Conservation (phyloP, 1,284 basidiomycete species). For the Boletus nobilissimus region DNA sequence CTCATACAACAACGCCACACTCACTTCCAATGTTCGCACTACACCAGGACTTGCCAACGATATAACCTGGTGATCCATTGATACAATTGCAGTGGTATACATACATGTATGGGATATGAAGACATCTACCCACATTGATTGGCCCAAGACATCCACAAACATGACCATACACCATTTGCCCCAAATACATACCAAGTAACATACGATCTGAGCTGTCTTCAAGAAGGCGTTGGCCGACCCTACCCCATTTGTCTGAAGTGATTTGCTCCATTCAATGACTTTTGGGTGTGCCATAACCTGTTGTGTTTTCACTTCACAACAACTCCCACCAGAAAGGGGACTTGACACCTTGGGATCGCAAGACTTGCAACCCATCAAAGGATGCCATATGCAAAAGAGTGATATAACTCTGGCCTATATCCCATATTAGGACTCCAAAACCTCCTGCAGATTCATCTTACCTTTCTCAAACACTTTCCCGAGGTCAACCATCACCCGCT, state of each 20-base stretch:
- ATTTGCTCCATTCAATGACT: conserved; percentile 59
- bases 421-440: background rate
- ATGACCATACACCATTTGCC: background rate
- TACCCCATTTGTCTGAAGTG: conserved; percentile 25
- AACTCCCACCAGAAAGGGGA: background rate
- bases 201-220: conserved; percentile 11
- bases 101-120: background rate
- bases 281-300: conserved; percentile 64
- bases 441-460: conserved; percentile 41
- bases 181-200: conserved; percentile 31
- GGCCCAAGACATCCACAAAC: background rate
- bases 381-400: conserved; percentile 86
- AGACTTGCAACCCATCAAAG: conserved; percentile 81
- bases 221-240: background rate
- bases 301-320: background rate
- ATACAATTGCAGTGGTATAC: too few relatives aligned
- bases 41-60: too few relatives aligned
- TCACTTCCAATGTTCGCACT: too few relatives aligned
- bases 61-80: too few relatives aligned
- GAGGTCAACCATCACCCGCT: conserved; percentile 73
- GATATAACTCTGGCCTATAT: conserved; percentile 79
- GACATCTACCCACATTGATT: background rate
- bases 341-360: conserved; percentile 60
- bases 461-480: conserved; percentile 79
- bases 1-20: too few relatives aligned